phyloP scores from a whole-genome alignment of 345 rosid genomes.

The Gossypium ekmanianum region DNA sequence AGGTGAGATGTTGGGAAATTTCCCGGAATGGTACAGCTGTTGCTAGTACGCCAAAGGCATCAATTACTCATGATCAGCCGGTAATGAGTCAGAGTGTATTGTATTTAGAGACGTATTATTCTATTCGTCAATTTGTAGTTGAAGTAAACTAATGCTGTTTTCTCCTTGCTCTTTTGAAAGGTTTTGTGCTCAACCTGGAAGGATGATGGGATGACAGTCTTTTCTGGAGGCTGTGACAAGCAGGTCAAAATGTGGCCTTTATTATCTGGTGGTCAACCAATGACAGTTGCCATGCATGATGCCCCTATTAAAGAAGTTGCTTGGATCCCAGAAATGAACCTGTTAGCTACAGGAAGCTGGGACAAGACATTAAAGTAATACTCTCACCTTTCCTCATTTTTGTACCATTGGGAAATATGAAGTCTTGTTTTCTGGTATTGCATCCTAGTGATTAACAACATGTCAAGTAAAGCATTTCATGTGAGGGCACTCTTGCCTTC shows the following conservation, averaged over 20 bases:
- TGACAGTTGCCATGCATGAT: constrained; percentile 92
- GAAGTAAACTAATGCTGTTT: not conserved
- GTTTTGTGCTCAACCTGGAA: constrained; percentile 93
- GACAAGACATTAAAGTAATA: constrained; percentile 85
- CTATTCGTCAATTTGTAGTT: not conserved
- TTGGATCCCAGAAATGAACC: constrained; percentile 92
- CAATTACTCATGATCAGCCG: constrained; percentile 90
- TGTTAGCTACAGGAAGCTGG: constrained; percentile 87
- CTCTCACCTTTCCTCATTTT: constrained; percentile 1
- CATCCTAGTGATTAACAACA: constrained; percentile 3
- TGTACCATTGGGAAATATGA: not conserved
- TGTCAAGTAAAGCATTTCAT: not conserved
- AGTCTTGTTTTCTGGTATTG: not conserved
- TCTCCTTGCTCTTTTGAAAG: constrained; percentile 20
- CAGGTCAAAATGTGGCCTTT: constrained; percentile 99
- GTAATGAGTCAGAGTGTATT: constrained; percentile 34
- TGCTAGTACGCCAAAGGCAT: constrained; percentile 72
- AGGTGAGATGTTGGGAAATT: constrained; percentile 99
- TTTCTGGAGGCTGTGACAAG: constrained; percentile 95
- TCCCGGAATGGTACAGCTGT: constrained; percentile 47
- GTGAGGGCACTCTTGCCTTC: not conserved
- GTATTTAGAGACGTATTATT: not conserved
- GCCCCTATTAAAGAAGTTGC: constrained; percentile 76
- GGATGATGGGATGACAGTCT: constrained; percentile 95
- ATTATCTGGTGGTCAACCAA: constrained; percentile 75